Conservation (phyloP, 192 early-diverging fungal genomes). For the Allomyces macrogynus region DNA sequence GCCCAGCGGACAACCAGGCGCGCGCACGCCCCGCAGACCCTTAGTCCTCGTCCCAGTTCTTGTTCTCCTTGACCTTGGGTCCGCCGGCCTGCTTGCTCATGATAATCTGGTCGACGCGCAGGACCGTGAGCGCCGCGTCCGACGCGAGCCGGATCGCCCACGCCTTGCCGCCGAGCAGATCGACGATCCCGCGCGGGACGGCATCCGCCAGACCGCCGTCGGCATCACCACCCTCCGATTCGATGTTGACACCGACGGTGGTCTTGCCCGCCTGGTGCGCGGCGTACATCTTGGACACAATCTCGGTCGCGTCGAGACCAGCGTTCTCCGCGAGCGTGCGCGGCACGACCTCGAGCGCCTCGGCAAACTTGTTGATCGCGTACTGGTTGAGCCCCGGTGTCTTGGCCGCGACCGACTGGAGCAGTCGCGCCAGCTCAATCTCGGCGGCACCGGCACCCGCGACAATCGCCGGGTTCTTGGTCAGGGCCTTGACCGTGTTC, state of each 20-base stretch:
- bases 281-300: constrained; percentile 77
- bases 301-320: constrained; percentile 80
- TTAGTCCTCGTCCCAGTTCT: constrained; percentile 76
- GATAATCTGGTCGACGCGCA: constrained; percentile 97
- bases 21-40: background rate
- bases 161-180: constrained; percentile 61
- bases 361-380: constrained; percentile 85
- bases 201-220: constrained; percentile 55
- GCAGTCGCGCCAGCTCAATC: constrained; percentile 69
- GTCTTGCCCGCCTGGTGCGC: constrained; percentile 47
- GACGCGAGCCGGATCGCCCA: constrained; percentile 80
- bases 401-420: constrained; percentile 60
- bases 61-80: constrained; percentile 68
- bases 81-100: constrained; percentile 97
- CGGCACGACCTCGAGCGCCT: constrained; percentile 84
- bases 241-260: constrained; percentile 64
- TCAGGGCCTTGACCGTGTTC: constrained; percentile 83
- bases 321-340: constrained; percentile 86
- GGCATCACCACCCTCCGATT: constrained; percentile 25
- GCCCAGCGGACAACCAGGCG: too few relatives aligned
- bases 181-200: constrained; percentile 47
- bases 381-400: constrained; percentile 91
- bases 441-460: constrained; percentile 86
- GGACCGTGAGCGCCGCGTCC: constrained; percentile 75
- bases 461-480: constrained; percentile 63